These are phyloP conservation scores for Psidium friedrichsthalianum DNA, from an alignment of 345 rosid species.

Conservation along the genomic window DNA sequence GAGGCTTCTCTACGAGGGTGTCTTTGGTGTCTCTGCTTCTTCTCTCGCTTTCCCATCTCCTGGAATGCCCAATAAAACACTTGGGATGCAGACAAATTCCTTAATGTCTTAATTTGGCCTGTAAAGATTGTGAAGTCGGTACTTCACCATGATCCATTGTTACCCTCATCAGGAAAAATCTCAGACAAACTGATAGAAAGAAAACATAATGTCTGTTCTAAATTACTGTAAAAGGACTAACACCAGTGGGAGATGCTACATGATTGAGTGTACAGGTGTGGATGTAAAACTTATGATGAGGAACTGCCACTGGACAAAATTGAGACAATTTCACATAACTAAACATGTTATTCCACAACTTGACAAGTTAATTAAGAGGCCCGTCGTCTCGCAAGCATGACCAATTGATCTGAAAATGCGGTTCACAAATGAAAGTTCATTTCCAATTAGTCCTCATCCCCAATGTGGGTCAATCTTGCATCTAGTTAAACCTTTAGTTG, in stretches of 20 bases:
- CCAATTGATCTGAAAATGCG: not conserved
- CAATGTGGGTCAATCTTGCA: not conserved
- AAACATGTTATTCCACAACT: not conserved
- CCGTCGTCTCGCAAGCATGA: not conserved
- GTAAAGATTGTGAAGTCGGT: not conserved
- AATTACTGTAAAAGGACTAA: not conserved
- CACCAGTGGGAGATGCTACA: not conserved
- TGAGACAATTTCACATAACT: not conserved
- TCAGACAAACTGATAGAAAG: not conserved
- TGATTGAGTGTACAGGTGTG: not conserved
- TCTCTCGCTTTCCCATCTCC: slow-evolving; percentile 67
- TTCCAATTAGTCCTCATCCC: not conserved
- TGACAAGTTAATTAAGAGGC: not conserved
- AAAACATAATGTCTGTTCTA: not conserved
- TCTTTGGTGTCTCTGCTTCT: slow-evolving; percentile 53
- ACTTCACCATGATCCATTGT: not conserved
- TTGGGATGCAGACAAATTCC: not conserved
- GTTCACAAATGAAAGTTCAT: not conserved
- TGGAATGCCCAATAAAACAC: not conserved
- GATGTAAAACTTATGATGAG: not conserved
- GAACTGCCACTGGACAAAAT: not conserved
- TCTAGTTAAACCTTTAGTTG: not conserved
- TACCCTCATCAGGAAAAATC: not conserved
- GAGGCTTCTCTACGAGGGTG: slow-evolving; percentile 27
- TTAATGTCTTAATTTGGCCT: not conserved